Conservation (phyloP, 208 protist species). For the Leishmania tropica region DNA sequence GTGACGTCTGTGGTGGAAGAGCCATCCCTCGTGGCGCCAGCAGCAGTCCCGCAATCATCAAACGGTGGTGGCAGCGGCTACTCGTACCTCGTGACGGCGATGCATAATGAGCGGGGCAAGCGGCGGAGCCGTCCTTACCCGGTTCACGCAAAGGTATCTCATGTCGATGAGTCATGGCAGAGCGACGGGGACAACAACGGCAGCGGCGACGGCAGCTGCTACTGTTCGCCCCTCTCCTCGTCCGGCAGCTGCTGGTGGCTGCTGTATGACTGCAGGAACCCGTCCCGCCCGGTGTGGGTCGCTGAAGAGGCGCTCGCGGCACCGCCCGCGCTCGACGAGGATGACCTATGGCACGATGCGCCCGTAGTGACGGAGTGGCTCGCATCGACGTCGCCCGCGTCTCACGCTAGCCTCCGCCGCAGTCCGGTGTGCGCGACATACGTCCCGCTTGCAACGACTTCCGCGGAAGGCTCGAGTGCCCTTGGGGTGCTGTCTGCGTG, state of each 20-base stretch:
- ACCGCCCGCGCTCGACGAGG: neutral
- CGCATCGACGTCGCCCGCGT: neutral
- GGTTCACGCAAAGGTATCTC: neutral
- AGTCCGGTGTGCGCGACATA: conserved; percentile 15
- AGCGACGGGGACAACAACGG: neutral
- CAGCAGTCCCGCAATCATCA: neutral
- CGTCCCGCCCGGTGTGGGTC: conserved; percentile 22
- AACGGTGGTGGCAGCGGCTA: neutral
- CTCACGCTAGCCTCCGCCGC: neutral
- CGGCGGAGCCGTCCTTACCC: neutral
- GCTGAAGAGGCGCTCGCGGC: conserved; percentile 2
- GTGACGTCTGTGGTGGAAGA: conserved; percentile 31
- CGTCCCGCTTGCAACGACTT: neutral
- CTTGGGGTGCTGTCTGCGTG: neutral
- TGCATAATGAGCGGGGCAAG: neutral
- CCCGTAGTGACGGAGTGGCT: conserved; percentile 14
- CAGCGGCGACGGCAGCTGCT: neutral
- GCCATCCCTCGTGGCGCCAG: neutral
- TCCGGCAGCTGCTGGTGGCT: conserved; percentile 16
- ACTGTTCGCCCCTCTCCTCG: neutral
- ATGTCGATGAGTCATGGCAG: neutral
- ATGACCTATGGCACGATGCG: neutral
- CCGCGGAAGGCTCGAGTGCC: neutral
- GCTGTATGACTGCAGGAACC: conserved; percentile 28
- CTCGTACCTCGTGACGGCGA: conserved; percentile 18